Conservation (phyloP, 768 basidiomycete genomes). For the Hygrophorus russula region DNA sequence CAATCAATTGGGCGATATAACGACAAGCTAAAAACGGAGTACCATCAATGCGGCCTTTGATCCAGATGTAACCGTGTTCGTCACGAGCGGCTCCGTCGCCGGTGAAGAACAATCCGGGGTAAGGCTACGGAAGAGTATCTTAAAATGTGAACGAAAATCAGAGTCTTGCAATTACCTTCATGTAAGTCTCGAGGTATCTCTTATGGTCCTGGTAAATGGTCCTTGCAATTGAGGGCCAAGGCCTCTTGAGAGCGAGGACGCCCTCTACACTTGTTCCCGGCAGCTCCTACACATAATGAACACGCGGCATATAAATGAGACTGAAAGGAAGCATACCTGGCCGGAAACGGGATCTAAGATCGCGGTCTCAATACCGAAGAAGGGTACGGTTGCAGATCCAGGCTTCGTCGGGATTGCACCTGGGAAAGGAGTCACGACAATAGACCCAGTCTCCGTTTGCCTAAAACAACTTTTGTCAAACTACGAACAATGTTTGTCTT, state of each 20-base stretch:
- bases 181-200: constrained; percentile 47
- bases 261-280: constrained; percentile 83
- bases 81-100: constrained; percentile 95
- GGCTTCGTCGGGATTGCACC: constrained; percentile 95
- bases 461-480: constrained; percentile 19
- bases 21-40: constrained; percentile 9
- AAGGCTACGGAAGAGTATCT: constrained; percentile 31
- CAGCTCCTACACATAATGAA: constrained; percentile 32
- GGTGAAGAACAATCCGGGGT: constrained; percentile 92
- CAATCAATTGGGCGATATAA: not conserved
- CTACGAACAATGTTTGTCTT: not conserved
- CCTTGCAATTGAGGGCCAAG: constrained; percentile 95
- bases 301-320: too few species aligned
- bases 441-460: constrained; percentile 98
- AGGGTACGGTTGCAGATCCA: constrained; percentile 93
- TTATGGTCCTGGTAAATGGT: constrained; percentile 90
- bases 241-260: constrained; percentile 72
- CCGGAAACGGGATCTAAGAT: constrained; percentile 83
- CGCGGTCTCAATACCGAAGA: constrained; percentile 88
- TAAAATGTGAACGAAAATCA: not conserved
- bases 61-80: constrained; percentile 96
- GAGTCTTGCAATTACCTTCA: constrained; percentile 22
- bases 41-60: constrained; percentile 94
- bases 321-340: constrained; percentile 24
- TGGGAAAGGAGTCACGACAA: constrained; percentile 91